These are phyloP conservation scores for Tilletiopsis washingtonensis DNA, from an alignment of 1,284 basidiomycete species.

Conservation along the genomic window DNA sequence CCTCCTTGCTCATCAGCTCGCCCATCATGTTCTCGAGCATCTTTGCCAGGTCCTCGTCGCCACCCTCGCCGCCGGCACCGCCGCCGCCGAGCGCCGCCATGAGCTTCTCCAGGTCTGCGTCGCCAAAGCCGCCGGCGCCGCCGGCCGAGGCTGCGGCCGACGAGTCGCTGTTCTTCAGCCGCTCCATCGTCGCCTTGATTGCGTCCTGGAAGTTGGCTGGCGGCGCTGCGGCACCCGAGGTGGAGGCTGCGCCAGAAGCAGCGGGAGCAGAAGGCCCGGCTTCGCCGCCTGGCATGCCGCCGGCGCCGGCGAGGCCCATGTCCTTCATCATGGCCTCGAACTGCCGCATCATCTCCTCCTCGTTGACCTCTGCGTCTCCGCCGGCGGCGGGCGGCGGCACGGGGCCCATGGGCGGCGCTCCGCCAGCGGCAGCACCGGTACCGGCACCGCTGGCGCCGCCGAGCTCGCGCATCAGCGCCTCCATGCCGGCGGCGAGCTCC, in stretches of 20 bases:
- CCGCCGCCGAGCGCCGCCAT: constrained; percentile 47
- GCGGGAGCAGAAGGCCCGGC: no score
- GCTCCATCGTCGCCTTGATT: constrained; percentile 70
- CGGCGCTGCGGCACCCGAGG: constrained; percentile 7
- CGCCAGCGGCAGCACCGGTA: constrained; percentile 1
- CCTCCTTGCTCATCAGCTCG: constrained; percentile 85
- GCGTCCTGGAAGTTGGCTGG: constrained; percentile 64
- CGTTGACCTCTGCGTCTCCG: constrained; percentile 15
- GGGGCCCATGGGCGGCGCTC: neutral
- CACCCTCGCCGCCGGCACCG: constrained; percentile 36
- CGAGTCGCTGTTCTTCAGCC: constrained; percentile 65
- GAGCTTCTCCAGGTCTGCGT: constrained; percentile 62
- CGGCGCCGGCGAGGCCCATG: constrained; percentile 24
- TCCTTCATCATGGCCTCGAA: constrained; percentile 44
- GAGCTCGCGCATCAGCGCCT: constrained; percentile 68
- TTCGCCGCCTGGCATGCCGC: constrained; percentile 3
- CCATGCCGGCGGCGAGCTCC: constrained; percentile 74
- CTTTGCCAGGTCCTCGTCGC: constrained; percentile 58
- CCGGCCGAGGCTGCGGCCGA: constrained; percentile 11
- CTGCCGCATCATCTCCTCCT: constrained; percentile 44
- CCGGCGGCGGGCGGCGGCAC: neutral
- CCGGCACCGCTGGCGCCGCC: constrained; percentile 19
- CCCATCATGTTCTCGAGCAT: constrained; percentile 87
- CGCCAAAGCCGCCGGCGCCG: constrained; percentile 36
- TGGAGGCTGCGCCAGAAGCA: neutral